phyloP scores from a whole-genome alignment of 179 eudicot species.

The Actinidia chinensis region DNA sequence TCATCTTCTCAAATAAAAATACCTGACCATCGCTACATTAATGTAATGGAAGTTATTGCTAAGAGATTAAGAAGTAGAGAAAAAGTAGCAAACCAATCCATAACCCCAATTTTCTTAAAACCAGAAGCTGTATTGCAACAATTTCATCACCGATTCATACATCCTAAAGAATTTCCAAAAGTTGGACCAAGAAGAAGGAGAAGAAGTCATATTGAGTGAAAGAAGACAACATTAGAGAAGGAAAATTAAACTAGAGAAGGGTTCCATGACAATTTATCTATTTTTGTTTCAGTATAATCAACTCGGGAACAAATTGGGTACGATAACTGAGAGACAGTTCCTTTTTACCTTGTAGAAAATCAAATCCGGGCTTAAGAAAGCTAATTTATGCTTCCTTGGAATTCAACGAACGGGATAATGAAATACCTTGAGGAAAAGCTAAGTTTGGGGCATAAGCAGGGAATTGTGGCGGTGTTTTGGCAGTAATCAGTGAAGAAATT shows the following conservation, averaged over 20 bases:
- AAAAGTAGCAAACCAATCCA: neutral
- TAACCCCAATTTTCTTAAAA: neutral
- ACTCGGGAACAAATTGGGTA: constrained; percentile 8
- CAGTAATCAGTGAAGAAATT: constrained; percentile 5
- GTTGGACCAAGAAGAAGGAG: neutral
- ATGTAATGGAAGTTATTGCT: neutral
- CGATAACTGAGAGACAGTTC: neutral
- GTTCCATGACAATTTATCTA: neutral
- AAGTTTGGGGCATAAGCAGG: neutral
- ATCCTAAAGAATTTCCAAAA: no score
- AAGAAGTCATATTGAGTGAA: neutral
- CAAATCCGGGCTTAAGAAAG: constrained; percentile 3
- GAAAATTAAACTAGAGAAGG: neutral
- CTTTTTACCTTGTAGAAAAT: neutral
- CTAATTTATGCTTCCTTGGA: neutral
- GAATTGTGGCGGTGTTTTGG: constrained; percentile 13
- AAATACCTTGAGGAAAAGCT: neutral
- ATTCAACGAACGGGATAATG: constrained; percentile 1
- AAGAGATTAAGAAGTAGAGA: neutral
- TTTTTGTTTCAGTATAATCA: neutral
- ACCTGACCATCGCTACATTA: neutral
- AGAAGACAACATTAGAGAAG: neutral
- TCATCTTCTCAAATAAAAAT: neutral
- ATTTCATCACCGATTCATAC: neutral
- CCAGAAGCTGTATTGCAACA: neutral